Evolutionary conservation across 2,329 filamentous ascomycete species (phyloP).

Genomic region (Myrmaecium sp.): DNA sequence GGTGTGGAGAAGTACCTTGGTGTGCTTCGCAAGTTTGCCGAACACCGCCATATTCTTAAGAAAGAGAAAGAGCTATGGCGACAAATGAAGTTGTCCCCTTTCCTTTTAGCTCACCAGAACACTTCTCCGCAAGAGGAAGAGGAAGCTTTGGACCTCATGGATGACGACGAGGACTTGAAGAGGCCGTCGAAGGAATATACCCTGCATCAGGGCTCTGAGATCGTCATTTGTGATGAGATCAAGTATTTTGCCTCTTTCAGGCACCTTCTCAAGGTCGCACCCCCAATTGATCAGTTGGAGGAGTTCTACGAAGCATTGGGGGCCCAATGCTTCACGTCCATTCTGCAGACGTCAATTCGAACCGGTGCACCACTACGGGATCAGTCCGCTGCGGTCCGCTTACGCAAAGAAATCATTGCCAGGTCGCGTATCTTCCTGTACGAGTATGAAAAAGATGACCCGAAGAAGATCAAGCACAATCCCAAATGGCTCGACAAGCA

Average conservation of each 20-base stretch:
- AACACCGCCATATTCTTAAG: slow-evolving; percentile 51
- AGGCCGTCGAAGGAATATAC: slow-evolving; percentile 73
- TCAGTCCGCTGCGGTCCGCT: slow-evolving; percentile 48
- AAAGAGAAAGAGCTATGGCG: slow-evolving; percentile 63
- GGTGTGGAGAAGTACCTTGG: slow-evolving; percentile 77
- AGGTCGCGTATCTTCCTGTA: slow-evolving; percentile 80
- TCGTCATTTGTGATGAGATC: slow-evolving; percentile 40
- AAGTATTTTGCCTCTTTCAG: slow-evolving; percentile 68
- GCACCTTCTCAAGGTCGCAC: slow-evolving; percentile 65
- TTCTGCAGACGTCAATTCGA: slow-evolving; percentile 62
- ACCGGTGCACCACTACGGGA: slow-evolving; percentile 51
- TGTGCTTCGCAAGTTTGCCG: slow-evolving; percentile 64
- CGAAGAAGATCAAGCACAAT: slow-evolving; percentile 59
- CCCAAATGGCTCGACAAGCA: slow-evolving; percentile 82
- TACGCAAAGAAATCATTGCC: slow-evolving; percentile 73
- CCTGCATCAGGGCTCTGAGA: slow-evolving; percentile 59
- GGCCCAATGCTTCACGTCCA: too few relatives aligned
- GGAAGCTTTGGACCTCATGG: slow-evolving; percentile 25
- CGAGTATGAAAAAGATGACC: slow-evolving; percentile 51
- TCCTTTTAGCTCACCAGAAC: slow-evolving; percentile 72
- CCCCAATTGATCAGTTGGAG: slow-evolving; percentile 77
- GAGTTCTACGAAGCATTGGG: slow-evolving; percentile 72
- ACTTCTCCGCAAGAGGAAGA: slow-evolving; percentile 18
- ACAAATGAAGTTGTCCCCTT: slow-evolving; percentile 57
- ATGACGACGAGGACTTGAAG: slow-evolving; percentile 28